A percentile compares a stretch with the other conserved stretches of the same genome.
phyloP scores from a whole-genome alignment of 345 rosid species.

The Ailanthus altissimus region DNA sequence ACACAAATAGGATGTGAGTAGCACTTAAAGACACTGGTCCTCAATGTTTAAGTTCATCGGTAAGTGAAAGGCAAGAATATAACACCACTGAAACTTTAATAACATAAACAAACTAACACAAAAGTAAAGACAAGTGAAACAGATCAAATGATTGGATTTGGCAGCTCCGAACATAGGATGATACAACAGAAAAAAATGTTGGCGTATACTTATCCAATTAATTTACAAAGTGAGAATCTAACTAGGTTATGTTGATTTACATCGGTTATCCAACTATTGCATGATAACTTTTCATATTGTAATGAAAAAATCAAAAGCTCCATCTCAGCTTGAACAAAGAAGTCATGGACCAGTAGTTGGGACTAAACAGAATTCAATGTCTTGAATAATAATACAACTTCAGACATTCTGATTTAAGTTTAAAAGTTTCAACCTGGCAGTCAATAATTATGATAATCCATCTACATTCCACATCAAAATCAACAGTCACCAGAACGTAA shows the following conservation, averaged over 20 bases:
- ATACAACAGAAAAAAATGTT: background rate
- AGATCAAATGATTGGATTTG: background rate
- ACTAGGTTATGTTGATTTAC: no score
- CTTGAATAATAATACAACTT: background rate
- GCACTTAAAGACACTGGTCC: background rate
- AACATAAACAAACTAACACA: background rate
- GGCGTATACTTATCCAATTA: constrained; percentile 4
- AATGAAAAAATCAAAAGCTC: background rate
- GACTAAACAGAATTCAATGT: background rate
- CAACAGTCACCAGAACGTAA: background rate
- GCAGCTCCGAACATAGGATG: background rate
- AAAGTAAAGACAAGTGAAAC: background rate
- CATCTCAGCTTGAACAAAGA: background rate
- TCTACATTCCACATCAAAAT: background rate
- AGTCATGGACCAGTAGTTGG: background rate
- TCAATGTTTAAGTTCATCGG: background rate
- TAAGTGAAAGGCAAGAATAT: background rate
- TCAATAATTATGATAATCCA: background rate
- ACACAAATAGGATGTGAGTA: background rate
- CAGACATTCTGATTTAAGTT: background rate
- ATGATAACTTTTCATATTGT: background rate
- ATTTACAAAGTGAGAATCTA: background rate
- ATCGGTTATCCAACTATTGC: background rate
- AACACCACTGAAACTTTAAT: constrained; percentile 5
- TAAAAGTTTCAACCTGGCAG: constrained; percentile 1